phyloP scores from a whole-genome alignment of 2,329 filamentous ascomycete species.

The Sporothrix pallida region DNA sequence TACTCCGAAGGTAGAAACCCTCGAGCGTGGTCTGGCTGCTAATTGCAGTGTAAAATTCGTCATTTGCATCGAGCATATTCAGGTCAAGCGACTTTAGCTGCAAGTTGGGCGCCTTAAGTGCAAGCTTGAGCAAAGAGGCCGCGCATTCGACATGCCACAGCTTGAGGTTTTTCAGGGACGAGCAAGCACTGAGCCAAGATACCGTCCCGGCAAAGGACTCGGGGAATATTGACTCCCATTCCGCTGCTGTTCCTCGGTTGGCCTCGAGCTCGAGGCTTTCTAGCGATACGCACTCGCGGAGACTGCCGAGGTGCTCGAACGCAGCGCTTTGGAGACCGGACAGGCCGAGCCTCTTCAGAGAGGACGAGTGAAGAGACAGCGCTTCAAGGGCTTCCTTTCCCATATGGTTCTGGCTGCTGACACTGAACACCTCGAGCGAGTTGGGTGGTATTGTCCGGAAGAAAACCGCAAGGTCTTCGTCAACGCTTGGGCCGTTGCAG shows the following conservation, averaged over 20 bases:
- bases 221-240: constrained; percentile 39
- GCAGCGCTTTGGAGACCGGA: constrained; percentile 42
- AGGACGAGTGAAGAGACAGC: constrained; percentile 51
- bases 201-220: constrained; percentile 43
- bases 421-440: constrained; percentile 63
- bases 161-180: constrained; percentile 55
- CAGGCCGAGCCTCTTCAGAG: constrained; percentile 46
- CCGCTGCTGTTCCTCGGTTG: constrained; percentile 35
- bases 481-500: constrained; percentile 53
- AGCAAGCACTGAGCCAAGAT: constrained; percentile 49
- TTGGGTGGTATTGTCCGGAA: constrained; percentile 61
- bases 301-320: constrained; percentile 42
- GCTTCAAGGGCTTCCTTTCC: constrained; percentile 62
- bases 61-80: constrained; percentile 54
- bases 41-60: constrained; percentile 59
- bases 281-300: constrained; percentile 46
- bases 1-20: constrained; percentile 38
- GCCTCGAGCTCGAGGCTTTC: constrained; percentile 46
- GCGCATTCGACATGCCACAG: constrained; percentile 59
- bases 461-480: constrained; percentile 64
- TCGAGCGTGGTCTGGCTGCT: constrained; percentile 56
- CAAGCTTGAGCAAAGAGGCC: constrained; percentile 57
- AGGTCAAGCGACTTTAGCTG: constrained; percentile 56
- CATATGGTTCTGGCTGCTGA: constrained; percentile 61
- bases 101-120: constrained; percentile 51